Base-by-base conservation (phyloP, 2,329 filamentous ascomycete genomes). In the Penicillium sp. region DNA sequence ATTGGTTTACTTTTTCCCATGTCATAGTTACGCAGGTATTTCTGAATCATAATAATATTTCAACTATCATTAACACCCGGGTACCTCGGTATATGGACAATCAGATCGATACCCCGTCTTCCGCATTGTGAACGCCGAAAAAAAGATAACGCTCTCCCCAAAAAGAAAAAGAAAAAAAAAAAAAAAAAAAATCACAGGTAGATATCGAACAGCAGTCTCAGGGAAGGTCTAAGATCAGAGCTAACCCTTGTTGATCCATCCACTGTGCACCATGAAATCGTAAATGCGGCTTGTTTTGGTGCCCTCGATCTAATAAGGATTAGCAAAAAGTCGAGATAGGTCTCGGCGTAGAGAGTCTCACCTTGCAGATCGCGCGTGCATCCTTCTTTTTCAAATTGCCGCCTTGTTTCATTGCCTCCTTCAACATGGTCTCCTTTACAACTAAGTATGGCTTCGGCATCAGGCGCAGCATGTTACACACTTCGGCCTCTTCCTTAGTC, bases 401-500 rank as follows among this genome's bases (percentile, higher is more conserved):
- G 57, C 95, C 93, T 57, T 88, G 87, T 76, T 93, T 95, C 72
- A 96, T 85, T 0, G 93, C 91, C 72, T 98, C 93, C 67, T 91
- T 90, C 52, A 98, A 76, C n/a, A 98, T 81, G 59, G 90, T 87
- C 73, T 97, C 92, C 75, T 99, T 99, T 75, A 98, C 91, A 70
- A 91, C 91, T 5, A 97, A 77, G 73, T 97, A 99, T 1, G 95
- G 91, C 78, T 99, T 99, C 0, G 95, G 95, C 74, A 95, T 90
- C 52, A 99, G 78, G 43, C 92, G 86, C 14, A 96, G 83, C 41
- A 89, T 83, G 65, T 90, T 90, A 77, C 95, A 99, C 0, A 99
- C 79, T 68, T 96, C 91, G 5, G 86, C 80, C 74, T 99, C 95
- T 63, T 96, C 91, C 1, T 87, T 83, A 0, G 90, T 91, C 44